Conservation (phyloP, 78 protist species). For the Monocercomonoides exilis region DNA sequence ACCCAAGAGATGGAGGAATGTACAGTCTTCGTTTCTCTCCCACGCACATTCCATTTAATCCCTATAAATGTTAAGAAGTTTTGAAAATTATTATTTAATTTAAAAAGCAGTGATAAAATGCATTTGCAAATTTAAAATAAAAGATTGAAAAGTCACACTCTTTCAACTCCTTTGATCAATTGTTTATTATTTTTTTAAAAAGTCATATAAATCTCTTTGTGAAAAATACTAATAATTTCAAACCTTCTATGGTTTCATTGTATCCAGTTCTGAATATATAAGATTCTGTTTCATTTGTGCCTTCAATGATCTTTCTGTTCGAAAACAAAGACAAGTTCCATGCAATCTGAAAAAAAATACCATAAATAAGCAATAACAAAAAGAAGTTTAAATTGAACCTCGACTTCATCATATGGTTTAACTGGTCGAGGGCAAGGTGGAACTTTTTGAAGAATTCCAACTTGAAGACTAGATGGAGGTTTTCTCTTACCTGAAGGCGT, state of each 20-base stretch:
- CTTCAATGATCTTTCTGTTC: neutral
- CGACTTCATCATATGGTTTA: neutral
- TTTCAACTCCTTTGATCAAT: too few relatives aligned
- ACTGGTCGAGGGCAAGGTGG: neutral
- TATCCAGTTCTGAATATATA: neutral
- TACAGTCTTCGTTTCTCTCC: neutral
- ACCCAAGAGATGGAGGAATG: neutral
- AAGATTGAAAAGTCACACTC: too few relatives aligned
- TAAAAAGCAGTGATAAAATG: too few relatives aligned
- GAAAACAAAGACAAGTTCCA: neutral
- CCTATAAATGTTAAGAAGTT: too few relatives aligned
- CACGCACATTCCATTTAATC: neutral
- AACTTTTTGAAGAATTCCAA: neutral
- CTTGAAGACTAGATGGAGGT: neutral
- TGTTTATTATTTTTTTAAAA: neutral
- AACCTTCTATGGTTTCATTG: neutral
- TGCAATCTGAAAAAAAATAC: neutral
- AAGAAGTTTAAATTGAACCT: neutral
- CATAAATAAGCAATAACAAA: too few relatives aligned
- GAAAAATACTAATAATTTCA: too few relatives aligned
- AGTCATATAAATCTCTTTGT: neutral
- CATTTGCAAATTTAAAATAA: too few relatives aligned
- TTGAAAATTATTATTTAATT: too few relatives aligned
- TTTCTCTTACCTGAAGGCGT: too few relatives aligned
- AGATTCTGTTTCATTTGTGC: neutral